These are phyloP conservation scores for Flaveria bidentis DNA, from an alignment of 129 eudicot species.

Conservation along the genomic window DNA sequence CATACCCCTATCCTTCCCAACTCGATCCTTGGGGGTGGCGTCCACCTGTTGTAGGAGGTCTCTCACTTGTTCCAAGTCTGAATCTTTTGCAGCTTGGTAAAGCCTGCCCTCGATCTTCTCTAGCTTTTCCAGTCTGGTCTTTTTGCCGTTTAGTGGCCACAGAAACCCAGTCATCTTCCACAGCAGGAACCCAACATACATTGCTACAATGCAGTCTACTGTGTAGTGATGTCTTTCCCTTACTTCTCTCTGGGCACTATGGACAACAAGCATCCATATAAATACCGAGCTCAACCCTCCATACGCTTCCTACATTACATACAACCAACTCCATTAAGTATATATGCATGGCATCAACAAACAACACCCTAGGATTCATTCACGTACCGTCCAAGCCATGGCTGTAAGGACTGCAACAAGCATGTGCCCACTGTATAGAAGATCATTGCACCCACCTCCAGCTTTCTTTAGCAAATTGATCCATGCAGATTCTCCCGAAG, in stretches of 20 bases:
- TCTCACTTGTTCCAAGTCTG: slow-evolving; percentile 67
- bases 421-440: slow-evolving; percentile 95
- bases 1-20: slow-evolving; percentile 50
- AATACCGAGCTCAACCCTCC: slow-evolving; percentile 84
- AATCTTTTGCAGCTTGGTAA: slow-evolving; percentile 88
- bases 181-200: slow-evolving; percentile 80
- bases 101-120: slow-evolving; percentile 65
- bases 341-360: too few relatives aligned
- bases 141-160: slow-evolving; percentile 62
- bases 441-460: slow-evolving; percentile 98
- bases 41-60: slow-evolving; percentile 75
- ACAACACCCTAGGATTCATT: background rate
- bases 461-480: slow-evolving; percentile 82
- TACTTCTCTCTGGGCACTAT: slow-evolving; percentile 96
- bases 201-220: slow-evolving; percentile 78
- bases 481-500: slow-evolving; percentile 76
- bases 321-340: background rate
- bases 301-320: slow-evolving; percentile 79
- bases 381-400: slow-evolving; percentile 98
- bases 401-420: slow-evolving; percentile 97
- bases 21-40: slow-evolving; percentile 36
- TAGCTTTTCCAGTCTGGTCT: slow-evolving; percentile 49
- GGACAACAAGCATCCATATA: slow-evolving; percentile 82
- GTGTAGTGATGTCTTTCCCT: slow-evolving; percentile 94
- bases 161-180: slow-evolving; percentile 91